phyloP scores from a whole-genome alignment of 805 yeast genomes.

The Zygosaccharomyces bisporus region DNA sequence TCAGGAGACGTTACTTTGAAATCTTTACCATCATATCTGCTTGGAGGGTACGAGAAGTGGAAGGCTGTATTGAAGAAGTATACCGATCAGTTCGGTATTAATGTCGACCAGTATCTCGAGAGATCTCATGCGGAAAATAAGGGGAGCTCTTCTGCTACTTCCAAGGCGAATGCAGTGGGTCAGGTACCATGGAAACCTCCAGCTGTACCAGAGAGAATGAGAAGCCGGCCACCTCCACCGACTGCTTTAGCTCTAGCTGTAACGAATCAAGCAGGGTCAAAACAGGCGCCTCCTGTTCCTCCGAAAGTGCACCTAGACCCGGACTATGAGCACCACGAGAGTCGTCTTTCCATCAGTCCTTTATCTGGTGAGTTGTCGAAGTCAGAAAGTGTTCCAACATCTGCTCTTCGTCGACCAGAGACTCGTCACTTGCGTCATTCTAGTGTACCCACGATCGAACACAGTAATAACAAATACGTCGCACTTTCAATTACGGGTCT shows the following conservation, averaged over 20 bases:
- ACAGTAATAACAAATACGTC: constrained; percentile 38
- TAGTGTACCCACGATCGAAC: constrained; percentile 39
- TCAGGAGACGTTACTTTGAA: constrained; percentile 20
- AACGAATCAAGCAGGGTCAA: background rate
- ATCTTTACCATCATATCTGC: constrained; percentile 32
- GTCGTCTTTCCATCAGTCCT: background rate
- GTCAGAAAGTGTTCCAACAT: constrained; percentile 2
- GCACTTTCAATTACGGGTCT: constrained; percentile 56
- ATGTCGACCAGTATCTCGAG: constrained; percentile 23
- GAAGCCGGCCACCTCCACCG: constrained; percentile 30
- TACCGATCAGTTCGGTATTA: constrained; percentile 25
- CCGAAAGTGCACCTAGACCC: constrained; percentile 8
- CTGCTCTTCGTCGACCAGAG: constrained; percentile 11
- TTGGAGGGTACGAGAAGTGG: constrained; percentile 49
- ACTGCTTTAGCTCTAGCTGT: constrained; percentile 19
- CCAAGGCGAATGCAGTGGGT: constrained; percentile 7
- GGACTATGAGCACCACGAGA: background rate
- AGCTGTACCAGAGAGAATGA: constrained; percentile 24
- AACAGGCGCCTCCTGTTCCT: constrained; percentile 21
- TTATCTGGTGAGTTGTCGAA: background rate
- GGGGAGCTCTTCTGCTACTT: background rate
- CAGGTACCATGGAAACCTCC: constrained; percentile 27
- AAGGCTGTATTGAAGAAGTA: constrained; percentile 33
- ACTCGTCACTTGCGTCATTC: constrained; percentile 5
- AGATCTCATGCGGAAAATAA: constrained; percentile 11